Conservation (phyloP, 2,329 filamentous ascomycete species). For the Salinomyces thailandicus region DNA sequence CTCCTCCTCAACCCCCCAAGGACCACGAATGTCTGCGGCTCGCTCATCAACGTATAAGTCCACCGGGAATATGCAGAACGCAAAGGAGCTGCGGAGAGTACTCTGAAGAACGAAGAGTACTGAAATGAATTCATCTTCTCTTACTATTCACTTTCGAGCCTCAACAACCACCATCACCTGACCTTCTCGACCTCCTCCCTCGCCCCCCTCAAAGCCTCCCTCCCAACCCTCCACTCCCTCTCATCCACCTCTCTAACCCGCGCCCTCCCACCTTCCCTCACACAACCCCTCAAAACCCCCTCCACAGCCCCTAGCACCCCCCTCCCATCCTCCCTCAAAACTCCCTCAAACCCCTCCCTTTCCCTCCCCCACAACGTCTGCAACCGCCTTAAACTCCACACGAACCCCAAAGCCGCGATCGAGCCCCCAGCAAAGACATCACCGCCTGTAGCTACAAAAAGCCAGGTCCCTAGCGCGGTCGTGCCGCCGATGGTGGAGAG, state of each 20-base stretch:
- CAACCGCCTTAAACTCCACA: constrained; percentile 47
- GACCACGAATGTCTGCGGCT: no score
- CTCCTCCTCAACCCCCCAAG: no score
- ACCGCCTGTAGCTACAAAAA: constrained; percentile 44
- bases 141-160: no score
- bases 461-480: constrained; percentile 44
- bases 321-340: constrained; percentile 47
- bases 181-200: constrained; percentile 35
- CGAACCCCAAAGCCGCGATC: constrained; percentile 48
- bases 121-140: no score
- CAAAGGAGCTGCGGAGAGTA: no score
- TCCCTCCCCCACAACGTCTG: constrained; percentile 50
- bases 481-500: constrained; percentile 55
- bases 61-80: no score
- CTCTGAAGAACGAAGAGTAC: no score
- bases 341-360: constrained; percentile 41
- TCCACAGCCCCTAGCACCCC: constrained; percentile 46
- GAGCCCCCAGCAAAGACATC: constrained; percentile 49
- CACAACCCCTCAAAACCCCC: constrained; percentile 36
- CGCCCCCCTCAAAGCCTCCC: constrained; percentile 37
- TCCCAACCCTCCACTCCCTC: constrained; percentile 31
- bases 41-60: no score
- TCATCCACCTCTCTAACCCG: constrained; percentile 26
- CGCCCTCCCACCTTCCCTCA: constrained; percentile 35
- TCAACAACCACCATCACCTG: no score